Evolutionary conservation across 1,139 yeast species (phyloP).

Genomic region (Nematodospora anomalae): DNA sequence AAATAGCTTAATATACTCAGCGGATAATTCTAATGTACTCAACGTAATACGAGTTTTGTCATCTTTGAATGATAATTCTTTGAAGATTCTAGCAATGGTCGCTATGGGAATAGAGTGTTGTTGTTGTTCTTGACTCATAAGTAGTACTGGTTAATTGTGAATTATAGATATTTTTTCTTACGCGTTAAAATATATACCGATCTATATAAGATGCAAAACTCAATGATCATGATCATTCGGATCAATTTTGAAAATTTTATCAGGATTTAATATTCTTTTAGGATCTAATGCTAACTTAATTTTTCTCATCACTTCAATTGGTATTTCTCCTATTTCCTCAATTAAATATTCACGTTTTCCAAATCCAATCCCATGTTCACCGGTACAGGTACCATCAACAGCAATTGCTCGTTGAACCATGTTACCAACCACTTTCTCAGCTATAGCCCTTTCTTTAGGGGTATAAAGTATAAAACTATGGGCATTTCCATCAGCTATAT

Average conservation of each 20-base stretch:
- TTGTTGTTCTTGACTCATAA: neutral
- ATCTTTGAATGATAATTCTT: constrained; percentile 51
- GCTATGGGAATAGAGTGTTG: constrained; percentile 29
- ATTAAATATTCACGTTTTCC: constrained; percentile 41
- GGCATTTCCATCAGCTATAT: constrained; percentile 64
- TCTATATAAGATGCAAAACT: neutral
- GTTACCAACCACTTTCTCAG: constrained; percentile 42
- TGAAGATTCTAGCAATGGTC: constrained; percentile 57
- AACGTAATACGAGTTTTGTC: constrained; percentile 50
- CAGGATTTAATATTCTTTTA: constrained; percentile 43
- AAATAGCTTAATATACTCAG: constrained; percentile 60
- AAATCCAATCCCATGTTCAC: constrained; percentile 49
- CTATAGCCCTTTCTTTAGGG: constrained; percentile 36
- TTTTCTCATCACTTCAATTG: constrained; percentile 44
- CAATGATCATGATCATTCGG: constrained; percentile 25
- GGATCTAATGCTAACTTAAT: constrained; percentile 43
- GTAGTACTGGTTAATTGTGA: neutral
- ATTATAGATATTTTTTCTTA: neutral
- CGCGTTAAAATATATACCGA: neutral
- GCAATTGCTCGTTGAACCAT: constrained; percentile 49
- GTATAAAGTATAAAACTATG: constrained; percentile 53
- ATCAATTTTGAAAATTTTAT: constrained; percentile 40
- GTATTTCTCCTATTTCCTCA: constrained; percentile 33
- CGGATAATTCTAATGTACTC: constrained; percentile 48
- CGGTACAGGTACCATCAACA: constrained; percentile 45